Conservation (phyloP, 2,329 filamentous ascomycete genomes). For the Aspergillus aculeatinus region DNA sequence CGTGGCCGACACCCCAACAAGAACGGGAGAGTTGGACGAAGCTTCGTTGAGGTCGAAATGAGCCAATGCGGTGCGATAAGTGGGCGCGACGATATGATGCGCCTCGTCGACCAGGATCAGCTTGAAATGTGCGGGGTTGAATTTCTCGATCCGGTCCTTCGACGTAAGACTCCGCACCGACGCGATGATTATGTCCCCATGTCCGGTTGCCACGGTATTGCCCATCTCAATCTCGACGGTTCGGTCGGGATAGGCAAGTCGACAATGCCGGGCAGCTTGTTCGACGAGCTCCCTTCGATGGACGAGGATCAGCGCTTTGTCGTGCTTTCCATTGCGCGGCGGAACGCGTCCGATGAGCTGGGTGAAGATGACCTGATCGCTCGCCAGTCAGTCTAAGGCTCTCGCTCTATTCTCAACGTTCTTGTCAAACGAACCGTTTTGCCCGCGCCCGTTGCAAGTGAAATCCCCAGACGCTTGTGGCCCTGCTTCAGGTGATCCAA, state of each 20-base stretch:
- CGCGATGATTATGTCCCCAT: conserved; percentile 88
- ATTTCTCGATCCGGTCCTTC: conserved; percentile 74
- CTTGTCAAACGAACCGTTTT: conserved; percentile 66
- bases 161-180: conserved; percentile 84
- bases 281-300: conserved; percentile 92
- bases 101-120: conserved; percentile 93
- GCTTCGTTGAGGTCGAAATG: conserved; percentile 70
- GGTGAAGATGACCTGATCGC: conserved; percentile 80
- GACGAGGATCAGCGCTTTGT: conserved; percentile 84
- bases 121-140: conserved; percentile 77
- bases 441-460: conserved; percentile 81
- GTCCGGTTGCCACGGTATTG: conserved; percentile 69
- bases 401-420: neutral
- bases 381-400: neutral
- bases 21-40: conserved; percentile 55
- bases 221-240: conserved; percentile 92
- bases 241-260: conserved; percentile 74
- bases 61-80: conserved; percentile 72
- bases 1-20: conserved; percentile 88
- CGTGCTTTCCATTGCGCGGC: conserved; percentile 56
- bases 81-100: conserved; percentile 86
- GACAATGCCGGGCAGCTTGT: conserved; percentile 85
- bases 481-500: conserved; percentile 67
- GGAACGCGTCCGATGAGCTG: conserved; percentile 80
- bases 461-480: conserved; percentile 77